Evolutionary conservation across 768 basidiomycete genomes (phyloP).

Genomic region (Suillus plorans): DNA sequence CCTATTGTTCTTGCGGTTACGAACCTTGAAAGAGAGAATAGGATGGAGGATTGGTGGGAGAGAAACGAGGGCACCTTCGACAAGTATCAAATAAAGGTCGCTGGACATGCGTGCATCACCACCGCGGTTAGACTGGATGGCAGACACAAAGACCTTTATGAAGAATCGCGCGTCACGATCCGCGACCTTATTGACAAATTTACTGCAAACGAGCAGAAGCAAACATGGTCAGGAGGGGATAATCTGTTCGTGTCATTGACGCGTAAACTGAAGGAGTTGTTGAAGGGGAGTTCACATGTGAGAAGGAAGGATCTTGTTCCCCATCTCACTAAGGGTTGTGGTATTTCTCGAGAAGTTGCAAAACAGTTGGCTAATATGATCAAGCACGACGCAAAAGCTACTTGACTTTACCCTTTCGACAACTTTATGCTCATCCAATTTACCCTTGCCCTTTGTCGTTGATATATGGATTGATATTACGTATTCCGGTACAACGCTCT

Average conservation of each 20-base stretch:
- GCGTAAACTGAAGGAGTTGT: constrained; percentile 14
- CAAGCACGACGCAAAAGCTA: constrained; percentile 8
- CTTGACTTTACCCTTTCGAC: not conserved
- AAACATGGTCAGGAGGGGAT: constrained; percentile 9
- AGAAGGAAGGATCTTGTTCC: constrained; percentile 18
- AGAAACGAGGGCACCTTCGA: constrained; percentile 22
- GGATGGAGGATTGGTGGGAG: constrained; percentile 24
- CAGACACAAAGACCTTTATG: not conserved
- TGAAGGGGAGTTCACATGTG: constrained; percentile 12
- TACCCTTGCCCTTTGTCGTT: not conserved
- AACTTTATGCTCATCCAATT: not conserved
- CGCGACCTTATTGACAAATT: not conserved
- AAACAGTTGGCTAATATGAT: constrained; percentile 23
- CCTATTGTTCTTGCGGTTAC: constrained; percentile 34
- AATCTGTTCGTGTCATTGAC: constrained; percentile 19
- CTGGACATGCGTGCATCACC: constrained; percentile 34
- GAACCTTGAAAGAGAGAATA: constrained; percentile 24
- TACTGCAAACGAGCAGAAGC: not conserved
- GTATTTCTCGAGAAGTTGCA: constrained; percentile 26
- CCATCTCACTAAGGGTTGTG: constrained; percentile 25
- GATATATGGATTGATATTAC: not conserved
- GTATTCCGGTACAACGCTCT: not conserved
- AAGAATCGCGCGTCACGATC: not conserved
- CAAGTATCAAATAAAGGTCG: constrained; percentile 23
- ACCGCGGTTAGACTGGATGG: constrained; percentile 20